A percentile compares a stretch with the other conserved stretches of the same genome.
Conservation (phyloP, 1,139 yeast species). For the Meyerozyma carpophila region DNA sequence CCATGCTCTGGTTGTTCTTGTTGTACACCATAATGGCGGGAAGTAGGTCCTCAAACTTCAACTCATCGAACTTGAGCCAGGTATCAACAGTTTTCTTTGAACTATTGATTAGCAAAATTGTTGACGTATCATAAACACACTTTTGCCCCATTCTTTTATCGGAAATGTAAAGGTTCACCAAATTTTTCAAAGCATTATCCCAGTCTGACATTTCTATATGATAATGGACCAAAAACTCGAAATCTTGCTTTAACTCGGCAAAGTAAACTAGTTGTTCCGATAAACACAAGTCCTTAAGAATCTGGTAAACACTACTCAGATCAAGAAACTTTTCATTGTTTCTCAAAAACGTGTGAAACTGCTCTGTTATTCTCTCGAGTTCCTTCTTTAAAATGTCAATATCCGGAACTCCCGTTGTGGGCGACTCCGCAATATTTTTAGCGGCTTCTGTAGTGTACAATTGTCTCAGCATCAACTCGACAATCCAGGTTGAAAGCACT, state of each 20-base stretch:
- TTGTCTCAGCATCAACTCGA: slow-evolving; percentile 47
- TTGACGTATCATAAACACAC: slow-evolving; percentile 60
- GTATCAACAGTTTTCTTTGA: slow-evolving; percentile 71
- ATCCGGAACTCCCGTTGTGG: not conserved
- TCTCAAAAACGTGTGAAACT: slow-evolving; percentile 49
- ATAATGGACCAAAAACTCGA: slow-evolving; percentile 60
- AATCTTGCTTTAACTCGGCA: slow-evolving; percentile 68
- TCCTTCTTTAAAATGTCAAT: slow-evolving; percentile 4
- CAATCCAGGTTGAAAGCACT: slow-evolving; percentile 77
- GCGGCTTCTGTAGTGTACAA: slow-evolving; percentile 18
- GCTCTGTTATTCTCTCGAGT: slow-evolving; percentile 15
- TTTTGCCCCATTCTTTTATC: slow-evolving; percentile 27
- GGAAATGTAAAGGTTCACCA: slow-evolving; percentile 41
- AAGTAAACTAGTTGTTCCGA: slow-evolving; percentile 58
- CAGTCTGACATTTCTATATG: slow-evolving; percentile 69
- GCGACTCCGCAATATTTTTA: not conserved
- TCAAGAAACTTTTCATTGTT: slow-evolving; percentile 50
- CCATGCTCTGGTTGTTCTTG: slow-evolving; percentile 30
- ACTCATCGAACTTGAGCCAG: slow-evolving; percentile 57
- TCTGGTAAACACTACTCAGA: slow-evolving; percentile 63
- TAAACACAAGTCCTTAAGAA: slow-evolving; percentile 62
- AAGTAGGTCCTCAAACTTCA: slow-evolving; percentile 56
- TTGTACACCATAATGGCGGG: slow-evolving; percentile 75
- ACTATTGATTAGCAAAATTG: slow-evolving; percentile 59
- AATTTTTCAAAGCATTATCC: slow-evolving; percentile 61